Evolutionary conservation across 306 rosid genomes (phyloP).

Genomic region (Vachellia pachyceras): DNA sequence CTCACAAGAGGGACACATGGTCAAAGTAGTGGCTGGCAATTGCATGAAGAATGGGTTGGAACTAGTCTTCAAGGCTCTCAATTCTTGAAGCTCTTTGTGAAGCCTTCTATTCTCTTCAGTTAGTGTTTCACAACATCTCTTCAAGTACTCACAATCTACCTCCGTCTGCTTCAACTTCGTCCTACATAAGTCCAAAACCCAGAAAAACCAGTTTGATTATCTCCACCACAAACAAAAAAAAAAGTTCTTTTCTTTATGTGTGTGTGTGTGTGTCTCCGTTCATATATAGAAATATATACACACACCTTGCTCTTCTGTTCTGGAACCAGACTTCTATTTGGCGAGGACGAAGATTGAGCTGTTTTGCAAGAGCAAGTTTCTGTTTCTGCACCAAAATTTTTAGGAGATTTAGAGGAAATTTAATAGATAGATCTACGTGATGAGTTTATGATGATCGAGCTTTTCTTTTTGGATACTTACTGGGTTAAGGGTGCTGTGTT

Average conservation of each 20-base stretch:
- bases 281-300: too few species aligned
- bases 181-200: conserved; percentile 27
- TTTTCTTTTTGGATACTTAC: conserved; percentile 45
- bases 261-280: too few species aligned
- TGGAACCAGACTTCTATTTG: conserved; percentile 93
- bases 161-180: conserved; percentile 68
- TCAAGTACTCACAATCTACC: conserved; percentile 59
- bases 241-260: too few species aligned
- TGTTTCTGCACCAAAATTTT: conserved; percentile 56
- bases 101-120: conserved; percentile 58
- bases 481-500: conserved; percentile 76
- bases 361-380: conserved; percentile 70
- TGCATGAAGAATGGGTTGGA: conserved; percentile 56
- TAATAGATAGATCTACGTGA: neutral
- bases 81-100: conserved; percentile 60
- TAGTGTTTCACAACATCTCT: conserved; percentile 56
- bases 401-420: neutral
- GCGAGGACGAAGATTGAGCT: conserved; percentile 76
- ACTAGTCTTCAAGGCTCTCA: conserved; percentile 54
- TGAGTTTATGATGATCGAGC: neutral
- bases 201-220: neutral
- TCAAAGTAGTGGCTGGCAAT: conserved; percentile 59
- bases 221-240: too few species aligned
- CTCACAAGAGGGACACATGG: conserved; percentile 66
- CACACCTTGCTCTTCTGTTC: conserved; percentile 83